phyloP scores from a whole-genome alignment of 306 rosid species.

The Glycine soja region DNA sequence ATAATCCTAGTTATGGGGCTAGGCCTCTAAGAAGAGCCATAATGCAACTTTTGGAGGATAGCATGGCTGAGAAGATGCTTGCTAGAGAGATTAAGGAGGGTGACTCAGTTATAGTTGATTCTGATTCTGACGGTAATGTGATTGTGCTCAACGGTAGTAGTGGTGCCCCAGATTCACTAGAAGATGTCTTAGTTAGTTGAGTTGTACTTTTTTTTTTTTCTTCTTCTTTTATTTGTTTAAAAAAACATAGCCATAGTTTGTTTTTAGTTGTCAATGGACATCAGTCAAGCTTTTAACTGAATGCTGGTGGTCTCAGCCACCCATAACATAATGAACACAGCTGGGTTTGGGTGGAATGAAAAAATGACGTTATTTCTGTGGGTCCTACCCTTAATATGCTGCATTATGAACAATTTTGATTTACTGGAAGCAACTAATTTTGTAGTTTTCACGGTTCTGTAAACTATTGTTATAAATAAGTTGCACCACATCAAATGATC shows the following conservation, averaged over 20 bases:
- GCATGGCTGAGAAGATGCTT: slow-evolving; percentile 99
- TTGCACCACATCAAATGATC: background rate
- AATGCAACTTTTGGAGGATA: slow-evolving; percentile 95
- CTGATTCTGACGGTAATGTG: slow-evolving; percentile 90
- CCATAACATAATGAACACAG: slow-evolving; percentile 27
- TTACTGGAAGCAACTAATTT: slow-evolving; percentile 11
- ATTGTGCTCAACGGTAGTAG: slow-evolving; percentile 84
- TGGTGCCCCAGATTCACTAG: slow-evolving; percentile 67
- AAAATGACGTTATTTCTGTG: background rate
- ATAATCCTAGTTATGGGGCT: slow-evolving; percentile 97
- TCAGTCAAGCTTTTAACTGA: slow-evolving; percentile 41
- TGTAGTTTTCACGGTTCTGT: background rate
- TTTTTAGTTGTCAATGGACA: slow-evolving; percentile 48
- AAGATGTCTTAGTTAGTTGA: slow-evolving; percentile 53
- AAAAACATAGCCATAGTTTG: slow-evolving; percentile 33
- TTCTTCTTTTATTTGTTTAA: background rate
- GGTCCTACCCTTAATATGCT: background rate
- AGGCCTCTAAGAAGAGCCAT: slow-evolving; percentile 96
- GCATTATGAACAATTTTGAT: slow-evolving; percentile 2
- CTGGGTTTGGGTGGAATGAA: slow-evolving; percentile 11
- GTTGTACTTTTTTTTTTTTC: slow-evolving; percentile 26
- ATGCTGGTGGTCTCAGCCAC: slow-evolving; percentile 35
- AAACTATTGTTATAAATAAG: background rate
- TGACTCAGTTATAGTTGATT: slow-evolving; percentile 90
- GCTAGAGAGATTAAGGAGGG: slow-evolving; percentile 94